Percentiles rank a stretch among this genome's conserved stretches.
Conservation (phyloP, 306 rosid species). For the Delonix regia region DNA sequence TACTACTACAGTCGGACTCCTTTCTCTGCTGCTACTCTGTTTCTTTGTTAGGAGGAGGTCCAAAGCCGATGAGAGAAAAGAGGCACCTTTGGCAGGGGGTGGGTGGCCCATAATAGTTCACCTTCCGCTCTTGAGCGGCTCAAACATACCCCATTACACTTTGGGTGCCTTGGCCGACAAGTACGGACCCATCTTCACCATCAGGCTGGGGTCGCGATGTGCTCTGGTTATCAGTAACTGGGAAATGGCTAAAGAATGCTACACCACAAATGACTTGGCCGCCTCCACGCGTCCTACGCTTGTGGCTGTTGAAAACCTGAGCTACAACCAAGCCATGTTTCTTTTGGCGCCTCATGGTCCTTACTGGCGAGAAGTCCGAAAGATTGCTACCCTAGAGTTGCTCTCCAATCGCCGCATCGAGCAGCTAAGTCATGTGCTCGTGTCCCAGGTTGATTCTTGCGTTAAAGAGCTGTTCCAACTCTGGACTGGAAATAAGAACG, state of each 20-base stretch:
- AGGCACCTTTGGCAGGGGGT: constrained; percentile 36
- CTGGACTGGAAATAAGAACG: constrained; percentile 1
- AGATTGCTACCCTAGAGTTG: not conserved
- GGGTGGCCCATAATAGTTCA: constrained; percentile 49
- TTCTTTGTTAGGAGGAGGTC: not conserved
- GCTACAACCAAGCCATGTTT: constrained; percentile 33
- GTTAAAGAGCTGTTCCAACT: constrained; percentile 13
- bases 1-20: not conserved
- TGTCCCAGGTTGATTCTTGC: constrained; percentile 28
- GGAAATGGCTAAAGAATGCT: too few relatives aligned
- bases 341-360: constrained; percentile 43
- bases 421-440: constrained; percentile 21
- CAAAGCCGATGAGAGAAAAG: not conserved
- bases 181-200: too few relatives aligned
- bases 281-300: constrained; percentile 33
- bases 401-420: constrained; percentile 29
- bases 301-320: constrained; percentile 22
- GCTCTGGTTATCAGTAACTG: constrained; percentile 35
- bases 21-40: constrained; percentile 8
- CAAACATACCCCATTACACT: constrained; percentile 16
- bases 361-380: constrained; percentile 48
- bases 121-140: constrained; percentile 24
- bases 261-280: constrained; percentile 29
- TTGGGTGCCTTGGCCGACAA: constrained; percentile 42
- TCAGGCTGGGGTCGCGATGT: constrained; percentile 13